Percentiles rank a stretch among this genome's conserved stretches.
phyloP scores from a whole-genome alignment of 140 eudicot species.

The Erigeron philadelphicus region DNA sequence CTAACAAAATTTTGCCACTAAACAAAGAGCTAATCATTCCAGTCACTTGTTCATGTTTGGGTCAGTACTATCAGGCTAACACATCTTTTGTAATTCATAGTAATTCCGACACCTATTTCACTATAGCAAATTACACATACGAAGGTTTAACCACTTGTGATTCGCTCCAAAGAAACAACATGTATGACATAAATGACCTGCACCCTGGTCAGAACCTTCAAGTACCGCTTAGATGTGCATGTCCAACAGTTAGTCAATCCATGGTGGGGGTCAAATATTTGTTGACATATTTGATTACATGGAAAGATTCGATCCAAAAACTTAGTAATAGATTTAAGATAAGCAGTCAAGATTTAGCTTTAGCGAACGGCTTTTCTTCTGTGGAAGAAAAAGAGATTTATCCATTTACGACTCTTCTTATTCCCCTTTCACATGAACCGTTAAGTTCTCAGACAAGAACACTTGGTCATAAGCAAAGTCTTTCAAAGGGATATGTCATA shows the following conservation, averaged over 20 bases:
- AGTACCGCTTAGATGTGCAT: slow-evolving; percentile 70
- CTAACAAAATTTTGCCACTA: slow-evolving; percentile 26
- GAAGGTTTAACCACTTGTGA: slow-evolving; percentile 56
- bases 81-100: slow-evolving; percentile 39
- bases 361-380: slow-evolving; percentile 45
- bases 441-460: slow-evolving; percentile 33
- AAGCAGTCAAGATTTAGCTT: slow-evolving; percentile 29
- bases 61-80: slow-evolving; percentile 66
- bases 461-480: slow-evolving; percentile 18
- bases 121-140: slow-evolving; percentile 42
- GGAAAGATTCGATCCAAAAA: slow-evolving; percentile 31
- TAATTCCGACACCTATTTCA: slow-evolving; percentile 36
- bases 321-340: slow-evolving; percentile 45
- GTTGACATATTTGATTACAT: slow-evolving; percentile 41
- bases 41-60: slow-evolving; percentile 61
- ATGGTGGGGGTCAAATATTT: slow-evolving; percentile 35
- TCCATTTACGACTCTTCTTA: slow-evolving; percentile 53
- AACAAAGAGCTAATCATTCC: slow-evolving; percentile 55
- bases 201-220: slow-evolving; percentile 28
- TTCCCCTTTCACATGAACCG: slow-evolving; percentile 50
- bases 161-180: slow-evolving; percentile 39
- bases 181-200: slow-evolving; percentile 25
- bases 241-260: slow-evolving; percentile 54
- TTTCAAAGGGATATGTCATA: slow-evolving; percentile 28
- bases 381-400: slow-evolving; percentile 25